These are phyloP conservation scores for Ogataea thermomethanolica DNA, from an alignment of 805 yeast genomes.

Conservation along the genomic window DNA sequence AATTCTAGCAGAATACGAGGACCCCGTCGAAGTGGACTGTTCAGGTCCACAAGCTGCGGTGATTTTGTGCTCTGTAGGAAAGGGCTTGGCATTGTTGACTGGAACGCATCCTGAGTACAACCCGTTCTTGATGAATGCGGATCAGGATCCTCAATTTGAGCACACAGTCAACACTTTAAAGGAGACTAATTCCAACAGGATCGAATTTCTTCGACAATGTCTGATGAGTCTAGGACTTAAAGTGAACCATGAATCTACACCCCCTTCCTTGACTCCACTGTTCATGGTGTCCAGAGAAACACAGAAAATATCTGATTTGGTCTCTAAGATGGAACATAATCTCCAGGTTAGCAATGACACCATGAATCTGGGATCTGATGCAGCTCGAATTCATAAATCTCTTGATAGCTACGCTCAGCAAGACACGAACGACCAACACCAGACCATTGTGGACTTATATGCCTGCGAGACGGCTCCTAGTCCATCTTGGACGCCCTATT, in stretches of 20 bases:
- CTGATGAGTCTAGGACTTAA: conserved; percentile 61
- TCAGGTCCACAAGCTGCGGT: conserved; percentile 58
- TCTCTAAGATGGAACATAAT: conserved; percentile 30
- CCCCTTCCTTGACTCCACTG: conserved; percentile 71
- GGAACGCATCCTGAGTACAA: conserved; percentile 92
- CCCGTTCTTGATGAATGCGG: conserved; percentile 44
- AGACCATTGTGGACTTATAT: conserved; percentile 53
- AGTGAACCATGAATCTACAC: conserved; percentile 52
- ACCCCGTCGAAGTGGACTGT: conserved; percentile 48
- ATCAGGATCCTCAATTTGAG: conserved; percentile 26
- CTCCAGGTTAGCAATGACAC: conserved; percentile 37
- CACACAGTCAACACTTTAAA: conserved; percentile 40
- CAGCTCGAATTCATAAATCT: conserved; percentile 47
- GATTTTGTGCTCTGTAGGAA: conserved; percentile 62
- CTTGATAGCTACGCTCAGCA: conserved; percentile 32
- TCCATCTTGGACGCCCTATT: conserved; percentile 61
- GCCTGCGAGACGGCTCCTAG: conserved; percentile 47
- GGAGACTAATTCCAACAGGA: conserved; percentile 45
- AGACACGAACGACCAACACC: conserved; percentile 50
- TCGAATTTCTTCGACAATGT: conserved; percentile 53
- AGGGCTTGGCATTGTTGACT: conserved; percentile 70
- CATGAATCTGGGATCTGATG: conserved; percentile 53
- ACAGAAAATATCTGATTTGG: conserved; percentile 31
- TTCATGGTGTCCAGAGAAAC: conserved; percentile 44
- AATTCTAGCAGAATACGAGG: conserved; percentile 67